Evolutionary conservation across 2,329 filamentous ascomycete genomes (phyloP), one percentile per base, ranked within the genome.

Genomic region (Cladorrhinum sp.): DNA sequence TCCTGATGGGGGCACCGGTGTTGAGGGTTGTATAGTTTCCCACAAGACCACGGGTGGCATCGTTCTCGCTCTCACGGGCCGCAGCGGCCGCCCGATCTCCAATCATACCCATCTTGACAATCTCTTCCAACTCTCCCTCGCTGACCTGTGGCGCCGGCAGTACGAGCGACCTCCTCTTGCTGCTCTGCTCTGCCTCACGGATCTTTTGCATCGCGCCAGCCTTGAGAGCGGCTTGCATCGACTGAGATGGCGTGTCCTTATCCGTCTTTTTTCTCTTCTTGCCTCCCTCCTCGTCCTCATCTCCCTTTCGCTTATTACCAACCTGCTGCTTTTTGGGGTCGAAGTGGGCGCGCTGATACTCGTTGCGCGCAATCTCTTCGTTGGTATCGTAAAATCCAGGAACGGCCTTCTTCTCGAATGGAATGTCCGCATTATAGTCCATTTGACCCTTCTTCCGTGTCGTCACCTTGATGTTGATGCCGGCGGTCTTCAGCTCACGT

Each of bases 341-440:
- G 67, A 97, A 97, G 58, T 87, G 86, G 61, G 90, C 87, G 55
- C 92, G 86, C 72, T 96, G 88, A 62, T 84, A 84, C 75, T 99
- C 94, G 74, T 99, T 99, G 66, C 81, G 82, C 3, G 79, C 77
- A 66, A 90, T 80, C 73, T 99, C 95, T 14, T 97, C 92, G 2
- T 80, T 81, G 0, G 95, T 99, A 73, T 99, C 94, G 77, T 94
- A 96, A 73, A 99, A 99, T 12, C 95, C 95, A 21, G 87, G 80
- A 0, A 90, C 89, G 0, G 95, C 88, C 65, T 91, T 90, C 76
- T 95, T 97, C 75, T 99, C 95, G 67, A 99, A 98, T 0, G 95
- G 95, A 66, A 99, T 96, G 69, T 99, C 95, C 69, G 95, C 95
- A 75, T 99, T 99, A 80, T 99, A 99, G 76, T 99, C 95, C 92